These are phyloP conservation scores for Xylaria sp. DNA, from an alignment of 2,329 filamentous ascomycete species.

Conservation along the genomic window DNA sequence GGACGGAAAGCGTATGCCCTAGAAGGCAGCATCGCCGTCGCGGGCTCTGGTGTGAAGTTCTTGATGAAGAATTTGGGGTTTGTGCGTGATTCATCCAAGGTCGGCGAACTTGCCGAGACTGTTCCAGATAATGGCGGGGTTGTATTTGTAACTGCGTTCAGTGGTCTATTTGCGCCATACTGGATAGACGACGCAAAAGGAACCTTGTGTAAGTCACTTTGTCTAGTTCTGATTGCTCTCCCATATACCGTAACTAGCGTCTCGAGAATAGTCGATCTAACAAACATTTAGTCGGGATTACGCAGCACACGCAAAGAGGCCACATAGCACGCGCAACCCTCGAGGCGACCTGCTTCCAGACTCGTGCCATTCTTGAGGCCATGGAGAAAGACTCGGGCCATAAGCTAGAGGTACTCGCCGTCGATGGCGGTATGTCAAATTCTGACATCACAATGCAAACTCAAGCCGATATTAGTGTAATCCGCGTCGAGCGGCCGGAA, in stretches of 20 bases:
- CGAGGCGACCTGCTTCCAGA: slow-evolving; percentile 92
- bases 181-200: slow-evolving; percentile 95
- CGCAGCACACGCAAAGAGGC: slow-evolving; percentile 83
- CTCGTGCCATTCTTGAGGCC: slow-evolving; percentile 88
- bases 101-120: slow-evolving; percentile 62
- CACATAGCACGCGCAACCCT: slow-evolving; percentile 91
- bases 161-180: slow-evolving; percentile 89
- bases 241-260: not conserved
- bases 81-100: slow-evolving; percentile 60
- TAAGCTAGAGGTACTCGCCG: slow-evolving; percentile 77
- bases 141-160: slow-evolving; percentile 89
- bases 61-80: slow-evolving; percentile 72
- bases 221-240: not conserved
- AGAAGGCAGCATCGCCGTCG: slow-evolving; percentile 85
- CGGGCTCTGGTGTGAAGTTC: slow-evolving; percentile 83
- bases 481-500: slow-evolving; percentile 82
- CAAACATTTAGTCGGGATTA: slow-evolving; percentile 72
- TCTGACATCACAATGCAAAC: slow-evolving; percentile 92
- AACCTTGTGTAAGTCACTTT: slow-evolving; percentile 72
- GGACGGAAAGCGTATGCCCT: slow-evolving; percentile 75
- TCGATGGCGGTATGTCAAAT: slow-evolving; percentile 90
- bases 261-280: slow-evolving; percentile 37
- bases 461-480: slow-evolving; percentile 85
- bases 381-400: slow-evolving; percentile 89
- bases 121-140: slow-evolving; percentile 81